Evolutionary conservation across 805 yeast species (phyloP), one percentile per base, ranked within the genome.

Genomic region (Hanseniaspora vineae): DNA sequence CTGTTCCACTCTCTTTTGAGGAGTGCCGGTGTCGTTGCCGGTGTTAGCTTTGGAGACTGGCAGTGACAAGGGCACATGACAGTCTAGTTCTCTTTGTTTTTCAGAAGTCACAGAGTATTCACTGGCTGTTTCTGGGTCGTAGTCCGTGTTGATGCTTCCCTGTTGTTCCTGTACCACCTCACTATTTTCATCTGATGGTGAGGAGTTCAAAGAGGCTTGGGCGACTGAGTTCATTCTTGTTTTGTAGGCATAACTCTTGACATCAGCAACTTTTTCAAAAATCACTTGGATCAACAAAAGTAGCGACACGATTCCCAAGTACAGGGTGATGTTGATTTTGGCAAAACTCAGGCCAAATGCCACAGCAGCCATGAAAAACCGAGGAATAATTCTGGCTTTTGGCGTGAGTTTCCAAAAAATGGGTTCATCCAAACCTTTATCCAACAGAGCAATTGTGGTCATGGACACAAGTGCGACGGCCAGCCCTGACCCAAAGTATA

Each of bases 301-400:
- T 11, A 33, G 15, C 5, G 37, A 12, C 4, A n/a, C 15, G 14
- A 33, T 13, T 13, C 37, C 37, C 37, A 33, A 11, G 15, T 33
- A 33, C 15, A 33, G 12, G 3, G 37, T 33, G 14, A 33, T 33
- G 6, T 33, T 12, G 3, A 33, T 33, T 13, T 33, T 10, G 15
- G 37, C 47, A 37, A 45, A 45, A 18, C 42, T 35, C 15, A 45
- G 20, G 10, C 47, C 43, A 20, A 45, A 45, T 18, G 23, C 14
- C n/a, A 45, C 47, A 3, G 31, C 37, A 6, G 37, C 37, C 14
- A 33, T 33, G 9, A 33, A 6, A 33, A 33, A 33, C 6, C 37
- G 14, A n/a, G 37, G 37, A 5, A 33, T 3, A n/a, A 33, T n/a
- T 33, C 37, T 33, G 37, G 15, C 15, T n/a, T 33, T 33, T 33